Base-by-base conservation (phyloP, 352 stramenopile genomes). In the Pythium rishiriense region DNA sequence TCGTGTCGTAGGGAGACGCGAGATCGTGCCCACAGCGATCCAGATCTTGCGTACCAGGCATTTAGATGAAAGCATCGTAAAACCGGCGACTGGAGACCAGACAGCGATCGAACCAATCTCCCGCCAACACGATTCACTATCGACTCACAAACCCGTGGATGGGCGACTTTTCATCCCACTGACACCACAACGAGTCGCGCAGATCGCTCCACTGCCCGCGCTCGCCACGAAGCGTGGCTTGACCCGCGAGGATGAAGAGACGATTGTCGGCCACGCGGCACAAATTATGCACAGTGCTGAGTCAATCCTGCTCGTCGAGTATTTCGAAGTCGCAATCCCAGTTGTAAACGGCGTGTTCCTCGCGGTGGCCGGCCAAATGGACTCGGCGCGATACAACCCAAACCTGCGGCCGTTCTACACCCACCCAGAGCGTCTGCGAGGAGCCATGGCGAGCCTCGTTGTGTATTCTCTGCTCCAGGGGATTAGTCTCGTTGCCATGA, bases 241-340 rank as follows among this genome's bases (percentile, higher is more conserved):
- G n/a, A n/a, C n/a, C 35, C 35, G 19, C 42, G 42, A 48, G 5
- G 33, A 37, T 37, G 31, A 12, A 12, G 41, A 47, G n/a, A 39
- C 3, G 3, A 14, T 39, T 10, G 33, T 39, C 5, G 2, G 51
- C 14, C 29, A n/a, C 54, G 54, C 33, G 21, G n/a, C 22, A 0
- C 43, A 68, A 19, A 58, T 63, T 25, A 3, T 62, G 41, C 51
- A 63, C 15, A 29, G 43, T 2, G 62, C 62, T 25, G 52, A 62
- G 25, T 58, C 51, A 1, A 63, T 68, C 11, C 53, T 68, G 0
- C 42, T 63, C 19, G 45, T 57, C 22, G 62, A 68, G 51, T 68
- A 62, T 22, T 51, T 61, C 17, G 60, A 68, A 51, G 50, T 68
- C 19, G 41, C n/a, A 1, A 25, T 68, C 6, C 52, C 53, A 0